Percentiles rank a stretch among this genome's conserved stretches.
Conservation (phyloP, 345 rosid species). For the Dovyalis caffra region DNA sequence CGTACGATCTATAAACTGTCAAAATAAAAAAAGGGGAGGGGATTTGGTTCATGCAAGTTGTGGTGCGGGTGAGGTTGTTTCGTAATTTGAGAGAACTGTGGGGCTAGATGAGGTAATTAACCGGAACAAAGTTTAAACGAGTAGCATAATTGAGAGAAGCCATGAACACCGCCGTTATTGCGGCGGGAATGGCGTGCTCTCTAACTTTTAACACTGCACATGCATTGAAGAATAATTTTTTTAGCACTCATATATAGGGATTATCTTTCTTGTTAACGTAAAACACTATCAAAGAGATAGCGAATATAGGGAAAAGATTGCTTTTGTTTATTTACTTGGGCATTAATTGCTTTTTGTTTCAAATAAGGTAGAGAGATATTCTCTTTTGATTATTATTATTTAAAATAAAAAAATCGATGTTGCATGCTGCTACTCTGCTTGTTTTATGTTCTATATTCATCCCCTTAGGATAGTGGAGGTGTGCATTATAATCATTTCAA, state of each 20-base stretch:
- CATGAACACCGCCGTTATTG: conserved; percentile 61
- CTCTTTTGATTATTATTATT: too few relatives aligned
- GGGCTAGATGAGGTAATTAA: conserved; percentile 18
- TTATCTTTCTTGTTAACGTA: neutral
- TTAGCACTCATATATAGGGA: neutral
- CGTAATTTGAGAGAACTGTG: conserved; percentile 35
- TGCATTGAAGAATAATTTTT: neutral
- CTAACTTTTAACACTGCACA: conserved; percentile 10
- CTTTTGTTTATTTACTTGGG: neutral
- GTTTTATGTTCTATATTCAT: conserved; percentile 29
- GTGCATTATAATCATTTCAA: conserved; percentile 17
- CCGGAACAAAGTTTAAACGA: neutral
- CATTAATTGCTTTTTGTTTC: neutral
- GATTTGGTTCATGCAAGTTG: conserved; percentile 35
- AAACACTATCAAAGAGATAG: neutral
- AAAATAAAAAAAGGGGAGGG: neutral
- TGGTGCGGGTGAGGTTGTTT: conserved; percentile 23
- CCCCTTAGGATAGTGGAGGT: conserved; percentile 2
- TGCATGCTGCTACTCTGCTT: neutral
- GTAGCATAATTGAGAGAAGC: conserved; percentile 12
- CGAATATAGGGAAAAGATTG: neutral
- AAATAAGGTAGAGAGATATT: neutral
- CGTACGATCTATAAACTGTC: conserved; percentile 42
- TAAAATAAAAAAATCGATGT: neutral
- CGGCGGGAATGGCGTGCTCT: conserved; percentile 87